These are phyloP conservation scores for Saprolegnia parasitica DNA, from an alignment of 352 stramenopile species.

Conservation along the genomic window DNA sequence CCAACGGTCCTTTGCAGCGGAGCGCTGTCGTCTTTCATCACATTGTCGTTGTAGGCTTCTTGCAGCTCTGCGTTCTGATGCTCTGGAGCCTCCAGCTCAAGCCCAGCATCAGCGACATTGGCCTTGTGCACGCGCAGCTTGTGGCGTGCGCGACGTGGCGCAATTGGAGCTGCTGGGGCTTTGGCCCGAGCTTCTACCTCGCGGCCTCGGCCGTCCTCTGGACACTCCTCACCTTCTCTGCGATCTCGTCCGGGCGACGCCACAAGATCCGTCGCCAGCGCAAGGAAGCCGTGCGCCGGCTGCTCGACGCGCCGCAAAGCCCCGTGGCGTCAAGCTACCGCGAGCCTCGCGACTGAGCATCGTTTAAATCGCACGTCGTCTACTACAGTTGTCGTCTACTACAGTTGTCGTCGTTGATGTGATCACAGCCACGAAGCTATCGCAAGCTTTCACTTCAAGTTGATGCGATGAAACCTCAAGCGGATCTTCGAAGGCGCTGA, in stretches of 20 bases:
- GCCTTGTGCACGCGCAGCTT: not conserved
- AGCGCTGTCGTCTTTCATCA: no score
- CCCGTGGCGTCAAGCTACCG: no score
- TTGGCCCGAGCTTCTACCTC: not conserved
- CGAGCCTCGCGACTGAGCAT: no score
- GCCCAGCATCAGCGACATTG: not conserved
- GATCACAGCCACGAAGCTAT: no score
- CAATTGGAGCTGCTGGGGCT: not conserved
- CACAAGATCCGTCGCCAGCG: not conserved
- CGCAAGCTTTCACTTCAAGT: no score
- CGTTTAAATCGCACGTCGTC: no score
- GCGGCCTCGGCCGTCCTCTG: not conserved
- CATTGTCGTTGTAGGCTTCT: no score
- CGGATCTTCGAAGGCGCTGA: no score
- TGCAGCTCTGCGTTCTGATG: not conserved
- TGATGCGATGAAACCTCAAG: no score
- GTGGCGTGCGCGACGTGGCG: not conserved
- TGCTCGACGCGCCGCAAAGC: not conserved
- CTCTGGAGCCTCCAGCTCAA: not conserved
- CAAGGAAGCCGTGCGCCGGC: not conserved
- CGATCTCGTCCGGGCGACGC: not conserved
- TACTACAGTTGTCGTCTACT: no score
- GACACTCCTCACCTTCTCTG: not conserved
- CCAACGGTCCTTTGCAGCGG: not conserved
- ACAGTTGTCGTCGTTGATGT: no score